These are phyloP conservation scores for Amylostereum chailletii DNA, from an alignment of 1,284 basidiomycete species.

Conservation along the genomic window DNA sequence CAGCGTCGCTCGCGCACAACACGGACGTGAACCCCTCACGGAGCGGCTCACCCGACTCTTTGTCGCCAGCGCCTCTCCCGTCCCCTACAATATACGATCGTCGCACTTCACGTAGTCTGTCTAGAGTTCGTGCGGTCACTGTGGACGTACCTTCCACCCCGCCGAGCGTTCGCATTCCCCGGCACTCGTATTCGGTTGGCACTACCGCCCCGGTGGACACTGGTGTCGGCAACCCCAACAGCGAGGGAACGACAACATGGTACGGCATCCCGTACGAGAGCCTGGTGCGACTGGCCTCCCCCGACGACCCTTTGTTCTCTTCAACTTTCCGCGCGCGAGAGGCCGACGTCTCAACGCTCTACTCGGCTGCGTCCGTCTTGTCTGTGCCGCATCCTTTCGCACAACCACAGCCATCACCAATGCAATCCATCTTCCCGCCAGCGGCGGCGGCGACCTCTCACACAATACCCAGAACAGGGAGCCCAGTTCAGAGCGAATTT, in stretches of 20 bases:
- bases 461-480: conserved; percentile 16
- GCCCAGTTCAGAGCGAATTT: conserved; percentile 20
- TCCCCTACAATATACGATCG: background rate
- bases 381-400: conserved; percentile 41
- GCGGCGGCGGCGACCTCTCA: conserved; percentile 7
- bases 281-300: conserved; percentile 70
- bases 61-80: background rate
- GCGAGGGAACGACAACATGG: conserved; percentile 36
- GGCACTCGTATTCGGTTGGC: conserved; percentile 7
- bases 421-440: conserved; percentile 24
- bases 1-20: conserved; percentile 17
- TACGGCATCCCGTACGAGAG: conserved; percentile 76
- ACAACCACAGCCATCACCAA: conserved; percentile 15
- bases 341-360: conserved; percentile 75
- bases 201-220: conserved; percentile 1
- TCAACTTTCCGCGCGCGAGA: conserved; percentile 37
- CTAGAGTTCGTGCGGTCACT: conserved; percentile 69
- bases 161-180: conserved; percentile 13
- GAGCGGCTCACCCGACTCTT: background rate
- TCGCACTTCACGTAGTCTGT: conserved; percentile 20
- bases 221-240: conserved; percentile 4
- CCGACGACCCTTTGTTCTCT: conserved; percentile 51
- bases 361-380: conserved; percentile 73
- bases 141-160: conserved; percentile 30
- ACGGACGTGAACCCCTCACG: conserved; percentile 19